These are phyloP conservation scores for Myriosclerotinia curreyana DNA, from an alignment of 2,329 filamentous ascomycete genomes.

Conservation along the genomic window DNA sequence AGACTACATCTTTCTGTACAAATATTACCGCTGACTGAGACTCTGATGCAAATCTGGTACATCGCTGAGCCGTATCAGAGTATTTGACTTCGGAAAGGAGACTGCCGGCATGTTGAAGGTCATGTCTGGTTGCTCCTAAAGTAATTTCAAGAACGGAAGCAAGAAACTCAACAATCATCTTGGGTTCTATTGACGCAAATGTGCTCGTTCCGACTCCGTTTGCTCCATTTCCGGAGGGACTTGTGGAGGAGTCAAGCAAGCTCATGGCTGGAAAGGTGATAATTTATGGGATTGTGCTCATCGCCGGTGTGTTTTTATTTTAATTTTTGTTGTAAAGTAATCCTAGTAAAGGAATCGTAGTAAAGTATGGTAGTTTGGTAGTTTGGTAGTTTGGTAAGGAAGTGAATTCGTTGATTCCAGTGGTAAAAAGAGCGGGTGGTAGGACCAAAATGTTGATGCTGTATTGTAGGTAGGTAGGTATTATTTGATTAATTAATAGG, in stretches of 20 bases:
- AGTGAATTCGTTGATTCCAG: conserved; percentile 20
- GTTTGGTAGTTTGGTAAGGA: conserved; percentile 16
- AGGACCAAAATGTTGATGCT: conserved; percentile 27
- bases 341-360: conserved; percentile 17
- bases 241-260: conserved; percentile 36
- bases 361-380: conserved; percentile 10
- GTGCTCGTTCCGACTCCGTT: conserved; percentile 35
- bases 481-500: too few species aligned
- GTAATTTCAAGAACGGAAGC: conserved; percentile 68
- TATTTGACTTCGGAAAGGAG: conserved; percentile 71
- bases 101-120: conserved; percentile 78
- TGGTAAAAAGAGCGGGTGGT: conserved; percentile 25
- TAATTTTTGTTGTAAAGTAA: conserved; percentile 10
- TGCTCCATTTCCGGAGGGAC: conserved; percentile 35
- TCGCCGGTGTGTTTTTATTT: conserved; percentile 25
- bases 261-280: conserved; percentile 34
- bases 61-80: conserved; percentile 79
- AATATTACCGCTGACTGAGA: conserved; percentile 77
- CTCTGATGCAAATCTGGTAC: conserved; percentile 85
- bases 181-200: conserved; percentile 62
- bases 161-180: conserved; percentile 68
- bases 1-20: conserved; percentile 76
- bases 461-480: too few species aligned
- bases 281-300: conserved; percentile 30
- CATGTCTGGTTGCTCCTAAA: conserved; percentile 69